Base-by-base conservation (phyloP, 2,329 filamentous ascomycete genomes). In the Ophiobolus disseminans region DNA sequence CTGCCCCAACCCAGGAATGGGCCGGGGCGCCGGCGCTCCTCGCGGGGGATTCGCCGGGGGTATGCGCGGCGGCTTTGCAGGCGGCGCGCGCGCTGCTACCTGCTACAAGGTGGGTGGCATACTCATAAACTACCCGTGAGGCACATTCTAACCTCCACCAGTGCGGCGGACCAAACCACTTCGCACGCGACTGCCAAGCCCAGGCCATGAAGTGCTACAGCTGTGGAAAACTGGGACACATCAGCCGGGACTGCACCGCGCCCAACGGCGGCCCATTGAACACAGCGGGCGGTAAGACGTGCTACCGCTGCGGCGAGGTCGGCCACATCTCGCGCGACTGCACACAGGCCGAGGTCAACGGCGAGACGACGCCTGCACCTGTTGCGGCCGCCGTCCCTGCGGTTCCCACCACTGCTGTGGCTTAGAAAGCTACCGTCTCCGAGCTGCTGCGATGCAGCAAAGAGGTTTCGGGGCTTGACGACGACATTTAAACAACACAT, bases 131-230 rank as follows among this genome's bases (percentile, higher is more conserved):
- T 31, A 14, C 28, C 13, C 4, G 11, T 31, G 10, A 13, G 10
- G 10, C 28, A 31, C 16, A 14, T 4, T n/a, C 28, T 31, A 11
- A 31, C 10, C 10, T 13, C 11, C 28, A 31, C 13, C n/a, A n/a
- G 77, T 87, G 85, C 61, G 85, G 85, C 64, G 85, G 93, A 25
- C 94, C 94, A 51, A 99, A 99, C 82, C 94, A 99, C 79, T 99
- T 96, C 73, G 94, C 94, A 58, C 89, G 94, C 60, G 94, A 99
- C 71, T 99, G 94, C 82, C 94, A 97, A 81, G 92, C 94, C 63
- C 91, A 96, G 77, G 90, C 91, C 57, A 96, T 96, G 91, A 97
- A 97, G 81, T 97, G 92, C 83, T 97, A 96, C 70, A 92, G 92
- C 61, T 97, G 92, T 73, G 92, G 92, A 73, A 62, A 57, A 25